Conservation (phyloP, 371 early-diverging fungal species). For the Batkoa obscura region DNA sequence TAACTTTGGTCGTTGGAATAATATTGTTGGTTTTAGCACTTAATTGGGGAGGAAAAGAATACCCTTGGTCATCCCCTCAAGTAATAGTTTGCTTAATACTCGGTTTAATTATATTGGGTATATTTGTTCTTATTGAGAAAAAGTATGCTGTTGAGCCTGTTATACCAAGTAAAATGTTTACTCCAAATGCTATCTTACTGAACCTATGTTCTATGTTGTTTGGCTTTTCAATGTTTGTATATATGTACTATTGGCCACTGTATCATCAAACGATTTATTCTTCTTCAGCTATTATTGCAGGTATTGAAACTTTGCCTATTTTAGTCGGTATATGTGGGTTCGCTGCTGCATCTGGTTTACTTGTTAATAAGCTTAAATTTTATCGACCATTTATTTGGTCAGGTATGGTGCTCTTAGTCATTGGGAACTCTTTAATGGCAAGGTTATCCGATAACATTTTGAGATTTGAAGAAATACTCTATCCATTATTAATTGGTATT, state of each 20-base stretch:
- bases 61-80: background rate
- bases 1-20: conserved; percentile 23
- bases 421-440: background rate
- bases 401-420: background rate
- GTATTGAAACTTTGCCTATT: conserved; percentile 32
- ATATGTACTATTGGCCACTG: conserved; percentile 46
- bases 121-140: background rate
- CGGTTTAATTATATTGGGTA: background rate
- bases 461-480: background rate
- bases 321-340: conserved; percentile 17
- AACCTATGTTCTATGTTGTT: conserved; percentile 25
- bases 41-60: conserved; percentile 4
- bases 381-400: background rate
- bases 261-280: conserved; percentile 24
- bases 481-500: conserved; percentile 16
- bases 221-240: conserved; percentile 45
- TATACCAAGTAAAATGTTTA: background rate
- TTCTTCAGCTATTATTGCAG: conserved; percentile 20
- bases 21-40: background rate
- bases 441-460: background rate
- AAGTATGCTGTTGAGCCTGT: conserved; percentile 1
- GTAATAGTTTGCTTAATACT: background rate
- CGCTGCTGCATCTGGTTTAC: conserved; percentile 11
- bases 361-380: conserved; percentile 13
- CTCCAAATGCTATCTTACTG: background rate